phyloP scores from a whole-genome alignment of 139 green algal genomes.

The Closterium sp. region DNA sequence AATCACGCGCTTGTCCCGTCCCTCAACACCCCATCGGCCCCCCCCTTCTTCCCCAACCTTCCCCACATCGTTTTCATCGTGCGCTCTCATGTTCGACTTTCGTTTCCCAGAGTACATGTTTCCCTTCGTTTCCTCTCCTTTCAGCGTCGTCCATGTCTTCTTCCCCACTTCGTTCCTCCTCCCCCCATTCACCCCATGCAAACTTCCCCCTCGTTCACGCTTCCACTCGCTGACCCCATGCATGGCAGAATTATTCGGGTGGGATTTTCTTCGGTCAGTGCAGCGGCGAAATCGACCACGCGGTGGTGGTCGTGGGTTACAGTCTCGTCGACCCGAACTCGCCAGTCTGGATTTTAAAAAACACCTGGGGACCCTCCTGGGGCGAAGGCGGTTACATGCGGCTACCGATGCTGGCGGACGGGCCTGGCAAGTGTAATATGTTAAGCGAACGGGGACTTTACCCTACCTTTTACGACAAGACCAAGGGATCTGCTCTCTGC shows the following conservation, averaged over 20 bases:
- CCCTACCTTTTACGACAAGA: background rate
- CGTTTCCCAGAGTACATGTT: no score
- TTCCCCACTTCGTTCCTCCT: no score
- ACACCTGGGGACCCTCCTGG: conserved; percentile 85
- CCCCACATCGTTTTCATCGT: no score
- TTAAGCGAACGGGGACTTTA: background rate
- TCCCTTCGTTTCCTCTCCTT: no score
- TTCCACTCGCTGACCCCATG: background rate
- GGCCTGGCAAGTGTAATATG: background rate
- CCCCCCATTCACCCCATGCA: no score
- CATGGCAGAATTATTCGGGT: conserved; percentile 76
- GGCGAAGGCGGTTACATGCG: conserved; percentile 89
- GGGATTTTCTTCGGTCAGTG: conserved; percentile 51
- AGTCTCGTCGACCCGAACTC: conserved; percentile 49
- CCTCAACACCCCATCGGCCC: no score
- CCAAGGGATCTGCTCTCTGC: background rate
- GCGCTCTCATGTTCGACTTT: no score
- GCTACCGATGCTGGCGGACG: conserved; percentile 41
- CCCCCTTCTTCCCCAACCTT: no score
- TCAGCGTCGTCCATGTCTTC: no score
- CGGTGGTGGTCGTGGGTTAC: conserved; percentile 62
- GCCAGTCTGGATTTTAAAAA: conserved; percentile 92
- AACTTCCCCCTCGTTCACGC: background rate
- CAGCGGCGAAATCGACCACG: conserved; percentile 21
- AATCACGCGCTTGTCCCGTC: no score